Percentiles rank a stretch among this genome's conserved stretches.
These are phyloP conservation scores for Trichophyton rubrum DNA, from an alignment of 2,329 filamentous ascomycete species.

Conservation along the genomic window DNA sequence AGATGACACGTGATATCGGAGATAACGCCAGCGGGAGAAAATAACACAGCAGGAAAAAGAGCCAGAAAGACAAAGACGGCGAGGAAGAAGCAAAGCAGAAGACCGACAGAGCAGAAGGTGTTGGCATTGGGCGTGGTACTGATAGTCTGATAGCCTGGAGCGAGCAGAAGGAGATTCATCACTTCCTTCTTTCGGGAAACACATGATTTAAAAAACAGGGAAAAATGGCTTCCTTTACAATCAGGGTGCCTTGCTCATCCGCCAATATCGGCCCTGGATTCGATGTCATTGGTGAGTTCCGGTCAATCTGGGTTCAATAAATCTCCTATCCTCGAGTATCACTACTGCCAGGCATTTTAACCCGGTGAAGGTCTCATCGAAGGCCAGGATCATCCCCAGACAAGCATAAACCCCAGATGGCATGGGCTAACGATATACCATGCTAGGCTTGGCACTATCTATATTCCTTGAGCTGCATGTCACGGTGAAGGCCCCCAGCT, in stretches of 20 bases:
- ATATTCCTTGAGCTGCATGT: slow-evolving; percentile 86
- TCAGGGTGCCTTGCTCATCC: slow-evolving; percentile 82
- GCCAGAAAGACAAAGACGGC: not conserved
- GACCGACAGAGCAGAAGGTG: not conserved
- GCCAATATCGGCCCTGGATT: slow-evolving; percentile 97
- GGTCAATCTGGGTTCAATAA: not conserved
- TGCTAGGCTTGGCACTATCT: slow-evolving; percentile 66
- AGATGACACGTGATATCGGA: not conserved
- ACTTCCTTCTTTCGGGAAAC: not conserved
- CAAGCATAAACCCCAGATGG: not conserved
- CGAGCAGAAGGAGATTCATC: not conserved
- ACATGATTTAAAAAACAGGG: not conserved
- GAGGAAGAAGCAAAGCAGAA: not conserved
- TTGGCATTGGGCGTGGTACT: not conserved
- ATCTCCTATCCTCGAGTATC: too few species aligned
- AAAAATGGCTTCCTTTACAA: slow-evolving; percentile 39
- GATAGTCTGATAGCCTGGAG: not conserved
- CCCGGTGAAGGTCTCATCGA: not conserved
- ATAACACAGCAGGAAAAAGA: not conserved
- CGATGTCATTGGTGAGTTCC: slow-evolving; percentile 59
- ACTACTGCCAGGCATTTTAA: not conserved
- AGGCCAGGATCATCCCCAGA: not conserved
- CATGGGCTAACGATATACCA: not conserved
- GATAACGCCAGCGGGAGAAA: too few species aligned
- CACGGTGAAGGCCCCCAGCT: slow-evolving; percentile 48